Percentiles rank a stretch among this genome's conserved stretches.
phyloP scores from a whole-genome alignment of 1,284 basidiomycete species.

The Moniliella sp. region DNA sequence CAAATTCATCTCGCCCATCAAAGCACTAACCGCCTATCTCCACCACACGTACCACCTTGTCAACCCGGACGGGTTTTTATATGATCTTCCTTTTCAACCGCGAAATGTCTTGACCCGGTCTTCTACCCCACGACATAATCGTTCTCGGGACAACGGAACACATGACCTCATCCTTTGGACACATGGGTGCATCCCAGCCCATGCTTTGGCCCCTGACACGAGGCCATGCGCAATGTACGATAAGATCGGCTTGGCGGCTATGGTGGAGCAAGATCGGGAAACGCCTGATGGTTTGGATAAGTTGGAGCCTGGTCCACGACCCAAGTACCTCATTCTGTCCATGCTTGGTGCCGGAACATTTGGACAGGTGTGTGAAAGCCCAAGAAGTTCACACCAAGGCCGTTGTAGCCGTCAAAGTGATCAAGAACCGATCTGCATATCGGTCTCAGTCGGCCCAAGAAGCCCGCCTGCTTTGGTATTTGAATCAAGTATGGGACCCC shows the following conservation, averaged over 20 bases:
- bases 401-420: conserved; percentile 95
- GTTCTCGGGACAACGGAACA: conserved; percentile 31
- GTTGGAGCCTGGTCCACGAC: no score
- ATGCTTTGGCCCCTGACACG: conserved; percentile 10
- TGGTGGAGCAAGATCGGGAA: no score
- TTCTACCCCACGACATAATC: conserved; percentile 28
- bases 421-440: conserved; percentile 98
- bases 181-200: conserved; percentile 29
- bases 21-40: conserved; percentile 28
- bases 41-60: conserved; percentile 33
- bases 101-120: conserved; percentile 29
- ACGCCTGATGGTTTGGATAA: no score
- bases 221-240: background rate
- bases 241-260: background rate
- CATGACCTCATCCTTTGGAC: conserved; percentile 33
- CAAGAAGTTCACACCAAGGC: conserved; percentile 98
- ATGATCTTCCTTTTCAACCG: conserved; percentile 32
- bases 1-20: conserved; percentile 27
- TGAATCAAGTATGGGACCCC: conserved; percentile 41
- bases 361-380: conserved; percentile 91
- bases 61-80: conserved; percentile 31
- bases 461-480: conserved; percentile 43
- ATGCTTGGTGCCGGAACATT: conserved; percentile 94
- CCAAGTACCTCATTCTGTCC: conserved; percentile 88
- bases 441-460: conserved; percentile 87